phyloP scores from a whole-genome alignment of 768 basidiomycete genomes.

The Trametes coccinea region DNA sequence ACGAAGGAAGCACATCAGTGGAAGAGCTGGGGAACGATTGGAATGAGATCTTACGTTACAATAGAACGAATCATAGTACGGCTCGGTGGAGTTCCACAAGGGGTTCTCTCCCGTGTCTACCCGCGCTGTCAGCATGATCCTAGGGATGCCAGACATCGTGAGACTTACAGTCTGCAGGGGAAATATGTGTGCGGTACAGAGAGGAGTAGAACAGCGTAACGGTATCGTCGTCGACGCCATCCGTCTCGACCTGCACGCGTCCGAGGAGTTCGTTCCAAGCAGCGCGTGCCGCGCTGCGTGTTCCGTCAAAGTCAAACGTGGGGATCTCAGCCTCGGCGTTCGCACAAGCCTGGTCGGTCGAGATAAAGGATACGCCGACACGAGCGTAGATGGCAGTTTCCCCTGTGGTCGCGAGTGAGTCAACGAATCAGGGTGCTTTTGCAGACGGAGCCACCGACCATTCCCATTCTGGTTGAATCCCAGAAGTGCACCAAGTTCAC shows the following conservation, averaged over 20 bases:
- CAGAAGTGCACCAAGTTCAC: constrained; percentile 54
- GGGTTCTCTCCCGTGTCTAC: constrained; percentile 66
- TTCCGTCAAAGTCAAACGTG: constrained; percentile 53
- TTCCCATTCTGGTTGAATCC: constrained; percentile 48
- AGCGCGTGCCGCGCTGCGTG: constrained; percentile 42
- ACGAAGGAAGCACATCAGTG: too few relatives aligned
- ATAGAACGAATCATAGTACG: constrained; percentile 67
- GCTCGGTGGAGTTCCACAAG: constrained; percentile 59
- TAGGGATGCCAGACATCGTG: not conserved
- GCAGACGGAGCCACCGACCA: not conserved
- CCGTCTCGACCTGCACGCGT: constrained; percentile 53
- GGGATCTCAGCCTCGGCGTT: constrained; percentile 65
- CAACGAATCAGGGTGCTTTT: not conserved
- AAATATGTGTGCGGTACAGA: constrained; percentile 63
- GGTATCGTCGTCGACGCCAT: constrained; percentile 48
- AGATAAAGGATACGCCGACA: constrained; percentile 68
- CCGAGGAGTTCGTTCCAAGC: constrained; percentile 61
- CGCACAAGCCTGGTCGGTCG: constrained; percentile 56
- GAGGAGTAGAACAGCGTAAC: constrained; percentile 62
- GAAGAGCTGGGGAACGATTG: not conserved
- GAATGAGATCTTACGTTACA: constrained; percentile 50
- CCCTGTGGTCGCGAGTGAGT: not conserved
- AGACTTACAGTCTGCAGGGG: constrained; percentile 64
- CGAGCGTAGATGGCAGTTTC: constrained; percentile 53
- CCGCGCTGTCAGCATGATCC: too few relatives aligned